Conservation (phyloP, 257 asterid species). For the Capsicum chinense region DNA sequence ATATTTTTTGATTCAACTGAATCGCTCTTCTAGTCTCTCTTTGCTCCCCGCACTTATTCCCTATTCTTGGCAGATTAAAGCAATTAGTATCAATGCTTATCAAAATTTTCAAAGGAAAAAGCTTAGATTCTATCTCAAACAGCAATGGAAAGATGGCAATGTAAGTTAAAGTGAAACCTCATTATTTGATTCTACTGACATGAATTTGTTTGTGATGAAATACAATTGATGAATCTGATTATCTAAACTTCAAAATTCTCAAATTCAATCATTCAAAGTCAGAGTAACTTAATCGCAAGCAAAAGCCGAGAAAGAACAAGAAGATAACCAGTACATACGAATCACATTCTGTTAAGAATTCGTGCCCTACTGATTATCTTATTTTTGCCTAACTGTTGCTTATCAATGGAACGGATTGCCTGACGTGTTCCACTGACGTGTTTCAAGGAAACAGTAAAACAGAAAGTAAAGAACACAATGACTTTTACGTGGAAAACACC, state of each 20-base stretch:
- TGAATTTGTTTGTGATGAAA: not conserved
- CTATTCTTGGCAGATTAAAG: not conserved
- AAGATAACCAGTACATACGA: not conserved
- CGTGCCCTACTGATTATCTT: too few species aligned
- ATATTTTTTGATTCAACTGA: not conserved
- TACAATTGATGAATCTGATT: not conserved
- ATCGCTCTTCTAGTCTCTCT: not conserved
- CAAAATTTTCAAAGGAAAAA: not conserved
- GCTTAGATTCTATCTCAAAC: not conserved
- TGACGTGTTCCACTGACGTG: too few species aligned
- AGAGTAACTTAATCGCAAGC: not conserved
- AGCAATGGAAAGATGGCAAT: not conserved
- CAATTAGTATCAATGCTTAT: not conserved
- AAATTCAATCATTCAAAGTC: slow-evolving; percentile 3
- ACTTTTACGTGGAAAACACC: too few species aligned
- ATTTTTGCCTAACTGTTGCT: too few species aligned
- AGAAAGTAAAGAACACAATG: too few species aligned
- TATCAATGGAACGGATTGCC: too few species aligned
- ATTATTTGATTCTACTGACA: not conserved
- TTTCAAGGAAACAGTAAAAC: too few species aligned
- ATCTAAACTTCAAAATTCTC: not conserved
- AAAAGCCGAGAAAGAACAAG: not conserved
- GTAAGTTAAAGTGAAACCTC: not conserved
- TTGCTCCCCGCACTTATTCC: not conserved
- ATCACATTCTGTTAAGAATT: not conserved